A percentile compares a stretch with the other conserved stretches of the same genome.
Evolutionary conservation across 1,139 yeast species (phyloP).

Genomic region (Debaryomyces robertsiae): DNA sequence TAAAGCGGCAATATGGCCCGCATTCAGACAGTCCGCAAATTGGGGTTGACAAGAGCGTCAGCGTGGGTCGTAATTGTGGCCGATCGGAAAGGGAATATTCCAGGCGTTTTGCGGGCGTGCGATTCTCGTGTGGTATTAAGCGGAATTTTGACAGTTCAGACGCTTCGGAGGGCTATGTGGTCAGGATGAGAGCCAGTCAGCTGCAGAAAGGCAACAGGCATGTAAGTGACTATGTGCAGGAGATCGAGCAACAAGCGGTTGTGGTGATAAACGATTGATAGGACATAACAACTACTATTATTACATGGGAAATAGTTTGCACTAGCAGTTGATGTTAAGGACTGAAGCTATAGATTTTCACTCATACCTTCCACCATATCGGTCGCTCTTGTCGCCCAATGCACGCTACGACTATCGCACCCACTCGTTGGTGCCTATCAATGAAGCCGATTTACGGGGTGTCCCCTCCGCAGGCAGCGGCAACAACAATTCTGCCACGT

Average conservation of each 20-base stretch:
- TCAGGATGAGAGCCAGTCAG: too few species aligned
- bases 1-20: too few species aligned
- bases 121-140: neutral
- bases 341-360: constrained; percentile 30
- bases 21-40: too few species aligned
- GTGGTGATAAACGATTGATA: constrained; percentile 5
- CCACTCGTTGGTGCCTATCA: constrained; percentile 42
- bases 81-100: too few species aligned
- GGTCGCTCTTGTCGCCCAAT: constrained; percentile 45
- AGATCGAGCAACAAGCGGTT: neutral
- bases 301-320: too few species aligned
- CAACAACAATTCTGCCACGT: constrained; percentile 2
- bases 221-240: constrained; percentile 3
- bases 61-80: too few species aligned
- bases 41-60: too few species aligned
- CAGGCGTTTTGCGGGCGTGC: too few species aligned
- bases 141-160: too few species aligned
- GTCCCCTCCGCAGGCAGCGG: constrained; percentile 1
- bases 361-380: constrained; percentile 45
- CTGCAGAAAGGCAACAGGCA: too few species aligned
- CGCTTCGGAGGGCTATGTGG: too few species aligned
- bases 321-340: constrained; percentile 9
- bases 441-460: constrained; percentile 32
- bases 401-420: constrained; percentile 47
- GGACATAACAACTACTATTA: neutral